phyloP scores from a whole-genome alignment of 805 yeast genomes.

The Peterozyma xylosa region DNA sequence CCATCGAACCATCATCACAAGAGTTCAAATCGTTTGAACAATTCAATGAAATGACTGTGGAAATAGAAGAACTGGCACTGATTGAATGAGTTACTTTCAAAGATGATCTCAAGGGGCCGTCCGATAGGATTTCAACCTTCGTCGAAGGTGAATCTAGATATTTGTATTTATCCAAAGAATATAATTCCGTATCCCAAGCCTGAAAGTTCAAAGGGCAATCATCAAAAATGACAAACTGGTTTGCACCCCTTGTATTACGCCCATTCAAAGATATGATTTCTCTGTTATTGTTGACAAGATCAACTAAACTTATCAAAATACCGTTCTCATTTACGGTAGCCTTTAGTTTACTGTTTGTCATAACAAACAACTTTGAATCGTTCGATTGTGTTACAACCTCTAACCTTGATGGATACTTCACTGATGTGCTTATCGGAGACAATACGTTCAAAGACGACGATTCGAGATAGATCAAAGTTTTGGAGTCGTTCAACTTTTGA shows the following conservation, averaged over 20 bases:
- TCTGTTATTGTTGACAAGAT: constrained; percentile 41
- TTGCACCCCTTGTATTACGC: constrained; percentile 62
- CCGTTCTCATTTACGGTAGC: constrained; percentile 49
- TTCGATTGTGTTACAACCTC: constrained; percentile 20
- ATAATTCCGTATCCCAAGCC: constrained; percentile 97
- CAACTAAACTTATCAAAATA: constrained; percentile 56
- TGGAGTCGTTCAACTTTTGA: not conserved
- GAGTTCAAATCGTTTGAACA: constrained; percentile 31
- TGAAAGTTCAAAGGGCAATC: constrained; percentile 90
- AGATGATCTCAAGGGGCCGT: constrained; percentile 55
- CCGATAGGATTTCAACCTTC: constrained; percentile 30
- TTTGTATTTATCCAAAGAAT: constrained; percentile 65
- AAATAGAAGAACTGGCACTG: constrained; percentile 48
- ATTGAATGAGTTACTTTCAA: constrained; percentile 56
- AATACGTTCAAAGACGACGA: constrained; percentile 11
- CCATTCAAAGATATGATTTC: constrained; percentile 63
- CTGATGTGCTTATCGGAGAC: constrained; percentile 14
- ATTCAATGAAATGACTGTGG: constrained; percentile 62
- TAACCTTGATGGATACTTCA: constrained; percentile 37
- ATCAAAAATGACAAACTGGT: constrained; percentile 74
- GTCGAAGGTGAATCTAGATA: constrained; percentile 37
- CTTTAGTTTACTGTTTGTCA: constrained; percentile 55
- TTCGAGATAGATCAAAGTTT: constrained; percentile 9
- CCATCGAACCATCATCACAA: constrained; percentile 24
- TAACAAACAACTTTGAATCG: constrained; percentile 33